Conservation (phyloP, 2,329 filamentous ascomycete species). For the Epichloe sibirici region DNA sequence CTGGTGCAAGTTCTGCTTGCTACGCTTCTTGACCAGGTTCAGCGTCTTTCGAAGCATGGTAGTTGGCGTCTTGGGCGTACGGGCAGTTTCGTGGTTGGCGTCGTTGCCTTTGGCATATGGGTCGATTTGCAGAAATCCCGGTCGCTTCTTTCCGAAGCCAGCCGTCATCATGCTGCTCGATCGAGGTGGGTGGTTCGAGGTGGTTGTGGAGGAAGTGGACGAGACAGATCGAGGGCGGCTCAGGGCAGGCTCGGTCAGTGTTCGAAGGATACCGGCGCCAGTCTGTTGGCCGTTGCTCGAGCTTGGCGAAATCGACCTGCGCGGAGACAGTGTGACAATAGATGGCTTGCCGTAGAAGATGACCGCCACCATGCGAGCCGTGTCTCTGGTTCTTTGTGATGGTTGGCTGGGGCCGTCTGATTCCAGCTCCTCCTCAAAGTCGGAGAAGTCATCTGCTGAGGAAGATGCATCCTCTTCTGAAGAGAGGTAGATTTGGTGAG, state of each 20-base stretch:
- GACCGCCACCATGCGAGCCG: conserved; percentile 46
- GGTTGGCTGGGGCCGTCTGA: conserved; percentile 25
- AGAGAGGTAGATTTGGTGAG: conserved; percentile 51
- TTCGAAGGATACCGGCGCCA: conserved; percentile 16
- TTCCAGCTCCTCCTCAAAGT: conserved; percentile 33
- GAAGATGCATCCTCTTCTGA: conserved; percentile 55
- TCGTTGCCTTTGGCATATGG: conserved; percentile 32
- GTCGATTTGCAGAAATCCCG: conserved; percentile 41
- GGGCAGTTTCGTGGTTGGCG: conserved; percentile 18
- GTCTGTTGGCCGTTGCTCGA: conserved; percentile 17
- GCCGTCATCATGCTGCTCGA: conserved; percentile 31
- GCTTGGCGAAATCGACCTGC: conserved; percentile 31
- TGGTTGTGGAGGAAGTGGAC: conserved; percentile 20
- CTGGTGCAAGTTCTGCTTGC: conserved; percentile 33
- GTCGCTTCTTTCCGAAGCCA: conserved; percentile 25
- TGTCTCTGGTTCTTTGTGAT: conserved; percentile 30
- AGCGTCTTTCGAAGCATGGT: conserved; percentile 41
- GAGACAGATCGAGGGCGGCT: conserved; percentile 21
- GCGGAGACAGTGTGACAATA: conserved; percentile 36
- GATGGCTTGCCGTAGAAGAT: conserved; percentile 47
- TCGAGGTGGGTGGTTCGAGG: conserved; percentile 25
- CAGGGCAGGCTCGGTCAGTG: conserved; percentile 19
- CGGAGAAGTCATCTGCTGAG: conserved; percentile 47
- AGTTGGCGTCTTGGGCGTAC: conserved; percentile 32
- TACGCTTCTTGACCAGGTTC: conserved; percentile 42